Percentiles rank a stretch among this genome's conserved stretches.
These are phyloP conservation scores for Eimeria maxima DNA, from an alignment of 169 alveolate species.

Conservation along the genomic window DNA sequence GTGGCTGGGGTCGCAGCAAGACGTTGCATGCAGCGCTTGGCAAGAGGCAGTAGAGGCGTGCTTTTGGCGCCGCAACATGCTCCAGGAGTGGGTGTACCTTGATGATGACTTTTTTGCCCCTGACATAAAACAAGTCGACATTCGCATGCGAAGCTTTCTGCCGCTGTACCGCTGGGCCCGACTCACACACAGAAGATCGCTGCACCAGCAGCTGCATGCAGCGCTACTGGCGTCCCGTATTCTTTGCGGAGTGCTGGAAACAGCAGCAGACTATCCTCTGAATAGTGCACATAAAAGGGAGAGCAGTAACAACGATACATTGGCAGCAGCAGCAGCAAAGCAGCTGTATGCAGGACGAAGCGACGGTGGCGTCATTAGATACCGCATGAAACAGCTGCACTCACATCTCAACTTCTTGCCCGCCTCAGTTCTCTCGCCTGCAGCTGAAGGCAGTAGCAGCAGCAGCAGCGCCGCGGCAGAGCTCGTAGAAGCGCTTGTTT, in stretches of 20 bases:
- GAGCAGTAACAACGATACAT: not conserved
- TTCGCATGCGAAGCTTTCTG: slow-evolving; percentile 19
- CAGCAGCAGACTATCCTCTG: slow-evolving; percentile 49
- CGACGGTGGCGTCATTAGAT: slow-evolving; percentile 46
- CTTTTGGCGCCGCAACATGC: slow-evolving; percentile 34
- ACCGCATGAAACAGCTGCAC: slow-evolving; percentile 63
- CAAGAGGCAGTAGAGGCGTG: slow-evolving; percentile 70
- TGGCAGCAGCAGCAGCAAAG: not conserved
- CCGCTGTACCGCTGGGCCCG: slow-evolving; percentile 61
- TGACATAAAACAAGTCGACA: not conserved
- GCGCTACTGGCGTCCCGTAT: slow-evolving; percentile 55
- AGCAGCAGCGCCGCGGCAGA: slow-evolving; percentile 15
- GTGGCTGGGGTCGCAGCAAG: slow-evolving; percentile 27
- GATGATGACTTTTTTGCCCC: not conserved
- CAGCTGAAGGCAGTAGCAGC: slow-evolving; percentile 43
- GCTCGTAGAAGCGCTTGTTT: slow-evolving; percentile 40
- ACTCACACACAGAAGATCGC: slow-evolving; percentile 21
- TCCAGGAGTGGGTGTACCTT: slow-evolving; percentile 10
- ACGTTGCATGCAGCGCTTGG: slow-evolving; percentile 43
- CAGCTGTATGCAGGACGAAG: slow-evolving; percentile 39
- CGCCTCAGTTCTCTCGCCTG: slow-evolving; percentile 47
- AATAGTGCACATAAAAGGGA: not conserved
- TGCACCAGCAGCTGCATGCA: slow-evolving; percentile 67
- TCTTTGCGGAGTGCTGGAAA: not conserved
- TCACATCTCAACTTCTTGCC: slow-evolving; percentile 42